Base-by-base conservation (phyloP, 371 early-diverging fungal genomes). In the Mucor racemosus region DNA sequence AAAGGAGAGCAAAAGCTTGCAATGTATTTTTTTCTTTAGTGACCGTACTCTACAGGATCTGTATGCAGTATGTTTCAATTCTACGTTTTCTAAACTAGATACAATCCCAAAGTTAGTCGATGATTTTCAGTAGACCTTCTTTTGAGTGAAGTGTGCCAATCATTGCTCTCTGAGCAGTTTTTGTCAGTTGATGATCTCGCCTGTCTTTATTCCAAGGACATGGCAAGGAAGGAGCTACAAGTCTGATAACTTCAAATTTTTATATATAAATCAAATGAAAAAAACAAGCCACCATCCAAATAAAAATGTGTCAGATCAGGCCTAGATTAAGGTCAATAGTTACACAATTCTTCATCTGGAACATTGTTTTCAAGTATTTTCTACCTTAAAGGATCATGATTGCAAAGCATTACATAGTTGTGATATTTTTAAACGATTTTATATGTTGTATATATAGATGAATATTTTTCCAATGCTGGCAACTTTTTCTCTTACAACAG, bases 1-100 rank as follows among this genome's bases (percentile, higher is more conserved):
- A 73, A 76, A 71, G 41, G 36, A 36, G 40, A 19, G 42, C 36
- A 21, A 64, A 58, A 62, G 64, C 54, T 44, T 17, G 67, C 58
- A 68, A 61, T 14, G 31, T 26, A n/a, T 19, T 40, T 72, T 69
- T 72, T 73, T 75, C 76, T 66, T 75, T 72, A 78, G 75, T 72
- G 74, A 75, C 76, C 79, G 79, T 78, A 76, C 79, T 78, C 79
- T 75, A 75, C 79, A 78, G 76, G 79, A 78, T 78, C 76, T 78
- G 79, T 78, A 78, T 78, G 74, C 79, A 78, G 79, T 78, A 78
- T 74, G 74, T 75, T 60, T 69, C 79, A 70, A 68, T 74, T 78
- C 76, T 75, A 75, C 72, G 79, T 78, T 78, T 78, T 74, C 65
- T 59, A 78, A 78, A 78, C 79, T 64, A 75, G 78, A 78, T 75